A percentile compares a stretch with the other conserved stretches of the same genome.
Evolutionary conservation across 495 filamentous ascomycete genomes (phyloP).

Genomic region (Aspergillus wentii): DNA sequence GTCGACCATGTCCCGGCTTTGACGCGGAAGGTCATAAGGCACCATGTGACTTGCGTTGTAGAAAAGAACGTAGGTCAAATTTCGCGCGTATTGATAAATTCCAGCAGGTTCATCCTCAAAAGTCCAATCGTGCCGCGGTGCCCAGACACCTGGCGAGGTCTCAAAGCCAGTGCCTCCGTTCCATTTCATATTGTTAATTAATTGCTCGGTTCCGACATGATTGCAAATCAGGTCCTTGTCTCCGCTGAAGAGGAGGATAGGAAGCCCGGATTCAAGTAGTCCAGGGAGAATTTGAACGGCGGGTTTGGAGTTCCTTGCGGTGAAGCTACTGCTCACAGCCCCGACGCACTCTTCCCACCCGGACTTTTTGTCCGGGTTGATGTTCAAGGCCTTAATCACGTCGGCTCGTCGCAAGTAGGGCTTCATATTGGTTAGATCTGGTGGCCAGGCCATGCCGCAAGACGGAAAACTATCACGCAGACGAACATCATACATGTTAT

Average conservation of each 20-base stretch:
- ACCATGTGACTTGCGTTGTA: constrained; percentile 98
- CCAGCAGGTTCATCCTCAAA: constrained; percentile 90
- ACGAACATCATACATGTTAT: constrained; percentile 95
- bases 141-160: constrained; percentile 82
- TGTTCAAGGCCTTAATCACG: constrained; percentile 73
- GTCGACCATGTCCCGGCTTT: constrained; percentile 93
- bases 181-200: constrained; percentile 91
- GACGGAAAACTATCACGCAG: constrained; percentile 64
- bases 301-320: constrained; percentile 61
- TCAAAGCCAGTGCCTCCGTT: constrained; percentile 89
- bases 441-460: constrained; percentile 96
- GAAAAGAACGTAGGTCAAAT: constrained; percentile 92
- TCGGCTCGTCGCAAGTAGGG: constrained; percentile 83
- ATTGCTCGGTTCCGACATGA: constrained; percentile 85
- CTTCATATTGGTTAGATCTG: constrained; percentile 68
- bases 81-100: constrained; percentile 89
- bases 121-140: constrained; percentile 86
- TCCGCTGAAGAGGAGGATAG: constrained; percentile 84
- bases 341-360: constrained; percentile 93
- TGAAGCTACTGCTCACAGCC: constrained; percentile 66
- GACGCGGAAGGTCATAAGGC: constrained; percentile 83
- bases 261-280: constrained; percentile 64
- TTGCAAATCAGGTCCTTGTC: constrained; percentile 96
- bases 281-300: constrained; percentile 71
- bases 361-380: constrained; percentile 72